Base-by-base conservation (phyloP, 2,329 filamentous ascomycete genomes). In the Pseudogymnoascus sp. region DNA sequence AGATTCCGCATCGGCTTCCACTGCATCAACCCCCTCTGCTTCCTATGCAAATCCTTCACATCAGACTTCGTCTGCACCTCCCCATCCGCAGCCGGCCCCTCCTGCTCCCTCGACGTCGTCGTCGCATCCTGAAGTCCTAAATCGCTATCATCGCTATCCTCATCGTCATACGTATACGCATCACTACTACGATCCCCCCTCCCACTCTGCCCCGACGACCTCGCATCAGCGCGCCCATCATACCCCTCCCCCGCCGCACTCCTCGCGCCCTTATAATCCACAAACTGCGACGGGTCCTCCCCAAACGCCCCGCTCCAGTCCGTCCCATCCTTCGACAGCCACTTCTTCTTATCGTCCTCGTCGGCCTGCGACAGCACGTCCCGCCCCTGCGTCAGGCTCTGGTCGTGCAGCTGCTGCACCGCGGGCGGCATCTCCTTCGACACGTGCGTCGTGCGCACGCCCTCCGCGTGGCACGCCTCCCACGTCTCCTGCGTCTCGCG, bases 401-500 rank as follows among this genome's bases (percentile, higher is more conserved):
- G 80, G 31, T 96, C 90, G 73, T 97, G 93, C 10, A 96, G 79
- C 69, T 88, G 82, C 74, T 89, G 85, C 0, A 93, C 82, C 10
- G 83, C 77, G 0, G 87, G 84, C 0, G 92, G 90, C 0, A 96
- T 79, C 70, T 96, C 88, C 23, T 86, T 82, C 9, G 83, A 78
- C 0, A 97, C 91, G 28, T 85, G 82, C 63, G 87, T 83, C 13
- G 81, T 77, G 1, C 95, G 86, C 0, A 96, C 90, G 11, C 93
- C 93, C 74, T 97, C 93, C 0, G 91, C 86, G 42, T 89, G 85
- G 74, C 93, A 97, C 0, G 92, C 90, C 75, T 97, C 92, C 91
- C 93, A 97, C 0, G 89, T 90, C 77, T 97, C 93, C 67, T 91
- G 96, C 0, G 93, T 97, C 78, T 97, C 95, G 33, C 93, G 87